A percentile compares a stretch with the other conserved stretches of the same genome.
Conservation (phyloP, 805 yeast species). For the Hermanozyma aechmeae region DNA sequence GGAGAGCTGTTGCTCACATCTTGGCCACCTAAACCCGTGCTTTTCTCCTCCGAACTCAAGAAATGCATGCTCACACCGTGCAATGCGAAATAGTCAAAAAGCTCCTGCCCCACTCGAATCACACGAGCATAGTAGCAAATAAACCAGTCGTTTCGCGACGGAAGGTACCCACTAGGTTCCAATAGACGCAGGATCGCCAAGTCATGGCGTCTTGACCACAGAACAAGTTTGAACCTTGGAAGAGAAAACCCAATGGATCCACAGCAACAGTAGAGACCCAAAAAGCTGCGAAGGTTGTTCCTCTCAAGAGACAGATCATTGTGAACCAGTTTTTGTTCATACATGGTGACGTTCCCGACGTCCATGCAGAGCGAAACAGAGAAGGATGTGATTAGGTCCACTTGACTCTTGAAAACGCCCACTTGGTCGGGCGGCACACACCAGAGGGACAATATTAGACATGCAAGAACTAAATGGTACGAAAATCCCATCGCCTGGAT, state of each 20-base stretch:
- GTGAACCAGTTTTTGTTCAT: conserved; percentile 1
- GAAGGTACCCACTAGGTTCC: conserved; percentile 7
- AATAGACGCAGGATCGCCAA: conserved; percentile 15
- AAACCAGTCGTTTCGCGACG: conserved; percentile 29
- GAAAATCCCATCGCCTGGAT: conserved; percentile 35
- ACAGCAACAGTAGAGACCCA: conserved; percentile 42
- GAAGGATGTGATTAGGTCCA: conserved; percentile 36
- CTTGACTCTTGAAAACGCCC: conserved; percentile 46
- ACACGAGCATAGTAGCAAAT: conserved; percentile 36
- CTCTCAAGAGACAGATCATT: conserved; percentile 14
- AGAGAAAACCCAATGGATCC: conserved; percentile 43
- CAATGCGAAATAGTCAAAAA: conserved; percentile 31
- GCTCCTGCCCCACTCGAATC: conserved; percentile 42
- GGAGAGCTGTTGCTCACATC: too few species aligned
- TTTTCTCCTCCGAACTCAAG: conserved; percentile 4
- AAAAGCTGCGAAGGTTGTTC: conserved; percentile 29
- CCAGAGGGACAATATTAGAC: conserved; percentile 41
- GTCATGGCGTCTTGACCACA: conserved; percentile 39
- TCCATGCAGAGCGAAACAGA: conserved; percentile 42
- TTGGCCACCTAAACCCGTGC: conserved; percentile 1
- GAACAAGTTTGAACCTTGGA: conserved; percentile 41
- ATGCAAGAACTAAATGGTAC: conserved; percentile 31
- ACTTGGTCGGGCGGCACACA: conserved; percentile 42
- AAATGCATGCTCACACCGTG: conserved; percentile 7
- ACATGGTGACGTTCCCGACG: conserved; percentile 20